Evolutionary conservation across 805 yeast genomes (phyloP).

Genomic region (Candida yuanshanica): DNA sequence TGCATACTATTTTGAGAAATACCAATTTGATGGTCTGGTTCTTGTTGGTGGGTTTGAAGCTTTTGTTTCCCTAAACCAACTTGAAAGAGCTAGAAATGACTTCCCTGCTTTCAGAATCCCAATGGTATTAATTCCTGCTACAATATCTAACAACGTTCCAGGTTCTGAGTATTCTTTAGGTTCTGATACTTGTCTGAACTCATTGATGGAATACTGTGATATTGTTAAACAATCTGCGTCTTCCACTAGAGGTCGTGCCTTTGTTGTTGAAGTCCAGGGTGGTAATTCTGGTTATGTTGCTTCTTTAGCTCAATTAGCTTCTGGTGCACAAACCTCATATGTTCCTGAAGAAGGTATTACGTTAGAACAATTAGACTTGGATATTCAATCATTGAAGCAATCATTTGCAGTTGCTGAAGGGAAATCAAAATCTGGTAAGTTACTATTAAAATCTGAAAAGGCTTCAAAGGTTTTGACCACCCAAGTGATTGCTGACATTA

Average conservation of each 20-base stretch:
- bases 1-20: constrained; percentile 67
- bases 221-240: constrained; percentile 76
- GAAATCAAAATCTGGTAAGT: constrained; percentile 60
- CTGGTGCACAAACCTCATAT: constrained; percentile 71
- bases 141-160: constrained; percentile 75
- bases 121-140: constrained; percentile 72
- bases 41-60: constrained; percentile 83
- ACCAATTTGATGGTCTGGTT: constrained; percentile 62
- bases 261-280: constrained; percentile 81
- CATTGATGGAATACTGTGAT: constrained; percentile 68
- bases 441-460: constrained; percentile 60
- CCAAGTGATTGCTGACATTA: constrained; percentile 63
- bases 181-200: constrained; percentile 68
- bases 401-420: constrained; percentile 60
- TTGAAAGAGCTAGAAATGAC: constrained; percentile 50
- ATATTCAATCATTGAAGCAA: constrained; percentile 54
- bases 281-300: constrained; percentile 82
- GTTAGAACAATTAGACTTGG: constrained; percentile 56
- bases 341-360: constrained; percentile 69
- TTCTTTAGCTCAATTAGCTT: constrained; percentile 57
- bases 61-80: constrained; percentile 62
- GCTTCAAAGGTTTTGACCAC: constrained; percentile 69
- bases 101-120: constrained; percentile 76
- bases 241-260: constrained; percentile 71
- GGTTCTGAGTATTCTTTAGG: constrained; percentile 79